These are phyloP conservation scores for Dactylellina sp. DNA, from an alignment of 2,329 filamentous ascomycete species.

Conservation along the genomic window DNA sequence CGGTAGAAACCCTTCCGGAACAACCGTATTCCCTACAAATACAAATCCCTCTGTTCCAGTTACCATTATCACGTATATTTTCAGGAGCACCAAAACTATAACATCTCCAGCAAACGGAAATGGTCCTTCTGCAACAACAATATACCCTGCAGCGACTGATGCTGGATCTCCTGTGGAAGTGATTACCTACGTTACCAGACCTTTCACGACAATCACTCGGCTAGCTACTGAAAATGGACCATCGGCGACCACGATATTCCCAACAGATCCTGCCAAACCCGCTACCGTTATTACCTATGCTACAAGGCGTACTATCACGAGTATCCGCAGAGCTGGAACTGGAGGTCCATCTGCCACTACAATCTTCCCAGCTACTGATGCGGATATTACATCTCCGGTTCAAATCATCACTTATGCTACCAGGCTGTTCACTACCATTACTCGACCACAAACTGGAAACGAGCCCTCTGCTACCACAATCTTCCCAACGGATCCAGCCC, in stretches of 20 bases:
- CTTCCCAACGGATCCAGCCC: neutral
- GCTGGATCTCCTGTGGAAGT: constrained; percentile 3
- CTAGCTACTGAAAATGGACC: neutral
- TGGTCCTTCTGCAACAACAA: neutral
- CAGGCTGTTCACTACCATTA: neutral
- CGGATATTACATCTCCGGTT: neutral
- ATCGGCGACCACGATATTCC: constrained; percentile 6
- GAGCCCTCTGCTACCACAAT: neutral
- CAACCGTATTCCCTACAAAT: constrained; percentile 1
- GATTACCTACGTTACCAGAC: neutral
- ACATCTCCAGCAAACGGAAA: neutral
- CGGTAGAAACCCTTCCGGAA: neutral
- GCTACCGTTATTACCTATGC: neutral
- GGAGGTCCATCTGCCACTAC: neutral
- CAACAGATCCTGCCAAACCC: neutral
- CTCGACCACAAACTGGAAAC: neutral
- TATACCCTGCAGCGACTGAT: neutral
- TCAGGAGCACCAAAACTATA: neutral
- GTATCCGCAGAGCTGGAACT: neutral
- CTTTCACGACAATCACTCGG: neutral
- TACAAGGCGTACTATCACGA: neutral
- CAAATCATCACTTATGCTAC: neutral
- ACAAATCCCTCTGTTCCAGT: neutral
- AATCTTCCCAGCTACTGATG: neutral
- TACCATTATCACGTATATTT: neutral